Conservation (phyloP, 140 eudicot genomes). For the Bidens hawaiensis region DNA sequence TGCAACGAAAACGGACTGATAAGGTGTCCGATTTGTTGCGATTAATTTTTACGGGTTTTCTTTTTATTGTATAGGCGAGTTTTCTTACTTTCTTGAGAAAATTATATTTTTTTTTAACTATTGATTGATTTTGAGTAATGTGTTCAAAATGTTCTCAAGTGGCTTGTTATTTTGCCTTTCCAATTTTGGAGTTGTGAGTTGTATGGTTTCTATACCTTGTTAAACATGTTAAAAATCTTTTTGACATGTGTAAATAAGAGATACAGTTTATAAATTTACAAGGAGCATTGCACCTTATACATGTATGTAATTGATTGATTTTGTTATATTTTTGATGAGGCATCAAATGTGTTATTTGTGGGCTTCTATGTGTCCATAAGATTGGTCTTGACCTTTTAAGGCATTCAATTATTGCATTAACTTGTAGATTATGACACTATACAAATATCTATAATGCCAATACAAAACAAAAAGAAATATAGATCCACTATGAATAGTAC, state of each 20-base stretch:
- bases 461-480: not conserved
- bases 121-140: conserved; percentile 9
- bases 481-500: not conserved
- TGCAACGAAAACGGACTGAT: conserved; percentile 93
- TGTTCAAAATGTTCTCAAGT: not conserved
- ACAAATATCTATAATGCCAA: not conserved
- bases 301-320: conserved; percentile 1
- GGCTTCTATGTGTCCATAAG: not conserved
- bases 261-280: not conserved
- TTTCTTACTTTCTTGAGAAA: not conserved
- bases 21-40: conserved; percentile 90
- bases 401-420: conserved; percentile 2
- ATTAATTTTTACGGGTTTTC: conserved; percentile 15
- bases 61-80: conserved; percentile 20
- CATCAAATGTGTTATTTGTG: not conserved
- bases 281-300: not conserved
- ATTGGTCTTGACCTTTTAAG: not conserved
- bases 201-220: not conserved
- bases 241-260: not conserved
- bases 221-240: not conserved
- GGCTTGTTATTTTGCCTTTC: conserved; percentile 7
- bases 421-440: not conserved
- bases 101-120: conserved; percentile 2
- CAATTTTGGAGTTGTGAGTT: conserved; percentile 17
- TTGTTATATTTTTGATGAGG: not conserved